phyloP scores from a whole-genome alignment of 2,329 filamentous ascomycete species.

The Penicillium verrucosum region DNA sequence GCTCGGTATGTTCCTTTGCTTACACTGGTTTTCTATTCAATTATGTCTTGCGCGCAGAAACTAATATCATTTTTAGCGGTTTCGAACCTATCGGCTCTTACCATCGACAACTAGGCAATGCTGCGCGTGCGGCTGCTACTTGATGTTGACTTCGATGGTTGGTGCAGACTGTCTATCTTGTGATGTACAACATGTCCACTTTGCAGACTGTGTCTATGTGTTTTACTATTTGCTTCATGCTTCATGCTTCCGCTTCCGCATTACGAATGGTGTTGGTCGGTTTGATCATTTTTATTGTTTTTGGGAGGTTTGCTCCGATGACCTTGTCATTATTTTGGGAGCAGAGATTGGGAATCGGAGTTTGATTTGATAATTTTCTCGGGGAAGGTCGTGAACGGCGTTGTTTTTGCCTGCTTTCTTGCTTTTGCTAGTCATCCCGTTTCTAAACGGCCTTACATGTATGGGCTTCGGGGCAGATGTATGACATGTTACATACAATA shows the following conservation, averaged over 20 bases:
- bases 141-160: constrained; percentile 4
- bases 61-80: constrained; percentile 33
- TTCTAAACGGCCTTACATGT: constrained; percentile 21
- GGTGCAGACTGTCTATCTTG: not conserved
- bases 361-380: constrained; percentile 6
- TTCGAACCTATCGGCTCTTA: constrained; percentile 50
- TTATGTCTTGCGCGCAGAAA: not conserved
- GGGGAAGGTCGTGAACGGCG: not conserved
- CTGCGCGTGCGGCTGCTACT: constrained; percentile 37
- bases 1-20: constrained; percentile 37
- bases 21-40: not conserved
- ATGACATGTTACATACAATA: constrained; percentile 20
- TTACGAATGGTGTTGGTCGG: constrained; percentile 20
- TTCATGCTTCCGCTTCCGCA: constrained; percentile 16
- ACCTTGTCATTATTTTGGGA: not conserved
- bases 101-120: constrained; percentile 43
- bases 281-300: not conserved
- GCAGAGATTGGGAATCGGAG: constrained; percentile 7
- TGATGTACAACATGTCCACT: constrained; percentile 17
- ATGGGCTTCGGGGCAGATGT: constrained; percentile 11
- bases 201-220: constrained; percentile 8
- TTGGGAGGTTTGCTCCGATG: constrained; percentile 7
- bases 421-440: constrained; percentile 9
- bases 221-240: constrained; percentile 1
- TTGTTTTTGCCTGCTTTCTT: not conserved